Percentiles rank a stretch among this genome's conserved stretches.
Evolutionary conservation across 306 rosid species (phyloP).

Genomic region (Vigna unguiculata): DNA sequence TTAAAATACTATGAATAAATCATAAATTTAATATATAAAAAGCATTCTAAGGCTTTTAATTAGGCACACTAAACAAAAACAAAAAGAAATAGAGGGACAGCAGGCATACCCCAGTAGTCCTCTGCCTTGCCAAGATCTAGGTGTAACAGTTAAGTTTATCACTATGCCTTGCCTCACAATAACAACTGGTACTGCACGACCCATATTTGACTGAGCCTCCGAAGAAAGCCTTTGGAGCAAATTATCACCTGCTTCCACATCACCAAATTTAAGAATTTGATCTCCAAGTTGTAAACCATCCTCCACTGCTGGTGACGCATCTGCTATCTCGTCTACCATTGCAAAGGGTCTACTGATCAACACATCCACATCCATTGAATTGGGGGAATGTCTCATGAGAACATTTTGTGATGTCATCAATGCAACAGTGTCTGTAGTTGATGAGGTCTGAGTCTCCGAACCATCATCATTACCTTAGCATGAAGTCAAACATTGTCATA

Average conservation of each 20-base stretch:
- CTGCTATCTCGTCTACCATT: constrained; percentile 87
- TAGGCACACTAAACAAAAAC: constrained; percentile 20
- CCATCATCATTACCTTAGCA: constrained; percentile 51
- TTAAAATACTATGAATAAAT: too few relatives aligned
- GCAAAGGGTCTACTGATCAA: constrained; percentile 75
- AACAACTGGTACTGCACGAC: constrained; percentile 59
- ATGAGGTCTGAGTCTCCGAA: constrained; percentile 52
- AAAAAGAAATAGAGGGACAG: constrained; percentile 29
- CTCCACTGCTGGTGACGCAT: constrained; percentile 89
- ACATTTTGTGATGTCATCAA: constrained; percentile 55
- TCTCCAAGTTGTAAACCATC: constrained; percentile 94
- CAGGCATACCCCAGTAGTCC: constrained; percentile 87
- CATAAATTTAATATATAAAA: too few relatives aligned
- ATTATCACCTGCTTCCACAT: constrained; percentile 82
- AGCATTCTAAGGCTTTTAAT: too few relatives aligned
- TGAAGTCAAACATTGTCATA: constrained; percentile 34
- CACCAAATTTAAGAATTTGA: constrained; percentile 85
- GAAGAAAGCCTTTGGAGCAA: constrained; percentile 75
- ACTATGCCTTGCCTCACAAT: constrained; percentile 78
- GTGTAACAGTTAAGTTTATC: constrained; percentile 72
- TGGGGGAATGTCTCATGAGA: constrained; percentile 49
- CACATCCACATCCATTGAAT: constrained; percentile 66
- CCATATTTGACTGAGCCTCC: constrained; percentile 75
- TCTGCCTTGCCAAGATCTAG: constrained; percentile 95
- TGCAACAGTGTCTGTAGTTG: constrained; percentile 45